Base-by-base conservation (phyloP, 2,329 filamentous ascomycete genomes). In the Esteya vermicola region DNA sequence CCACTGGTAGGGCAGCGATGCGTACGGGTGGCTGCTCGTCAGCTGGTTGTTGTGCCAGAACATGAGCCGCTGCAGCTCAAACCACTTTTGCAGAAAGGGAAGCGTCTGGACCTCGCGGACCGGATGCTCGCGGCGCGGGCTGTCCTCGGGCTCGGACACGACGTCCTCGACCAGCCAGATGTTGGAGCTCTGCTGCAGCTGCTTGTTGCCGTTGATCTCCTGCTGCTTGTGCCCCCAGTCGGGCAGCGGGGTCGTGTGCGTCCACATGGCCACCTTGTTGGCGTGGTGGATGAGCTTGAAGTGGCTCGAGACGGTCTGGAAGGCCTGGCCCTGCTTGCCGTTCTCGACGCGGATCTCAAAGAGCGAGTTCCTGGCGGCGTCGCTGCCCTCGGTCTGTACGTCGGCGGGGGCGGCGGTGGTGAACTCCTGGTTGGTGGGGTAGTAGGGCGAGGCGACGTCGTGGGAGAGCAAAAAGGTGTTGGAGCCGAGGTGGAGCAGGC, bases 201-300 rank as follows among this genome's bases (percentile, higher is more conserved):
- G 93, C 74, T 98, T 98, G 70, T 98, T 98, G 44, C 91, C 91
- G 60, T 98, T 98, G 67, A 98, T 95, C 59, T 98, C 91, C 54
- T 93, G 89, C 61, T 98, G 91, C 60, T 93, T 91, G 66, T 83
- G 89, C 21, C 73, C 91, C 91, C 91, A 98, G 4, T 98, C 91
- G 5, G 91, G 91, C n/a, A 98, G 75, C 37, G 91, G 85, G 44
- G 78, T 91, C 27, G 82, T 82, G 60, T 96, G 89, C 22, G 91
- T 98, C 91, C 91, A 98, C 89, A 98, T 93, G 48, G 91, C 89
- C 38, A 98, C 91, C 59, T 93, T 93, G 59, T 85, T 93, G 8
- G 89, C 86, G 54, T 83, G 77, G 61, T 98, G 91, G 51, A 98
- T 75, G 44, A 98, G 72, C 65, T 95, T 96, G 74, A 98, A 95